Evolutionary conservation across 257 asterid genomes (phyloP).

Genomic region (Solanum chilense): DNA sequence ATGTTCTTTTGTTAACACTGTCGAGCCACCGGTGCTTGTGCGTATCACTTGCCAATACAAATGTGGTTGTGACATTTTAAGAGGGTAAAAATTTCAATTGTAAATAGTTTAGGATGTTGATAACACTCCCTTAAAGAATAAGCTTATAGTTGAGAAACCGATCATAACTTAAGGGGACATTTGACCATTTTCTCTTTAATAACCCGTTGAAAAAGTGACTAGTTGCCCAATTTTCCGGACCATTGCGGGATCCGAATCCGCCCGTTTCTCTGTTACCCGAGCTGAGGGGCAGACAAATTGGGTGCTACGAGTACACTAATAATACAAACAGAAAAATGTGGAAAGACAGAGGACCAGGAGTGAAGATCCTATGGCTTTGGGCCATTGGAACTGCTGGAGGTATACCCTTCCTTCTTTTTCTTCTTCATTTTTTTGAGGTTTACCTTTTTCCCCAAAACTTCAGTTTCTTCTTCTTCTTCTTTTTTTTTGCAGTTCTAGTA

Average conservation of each 20-base stretch:
- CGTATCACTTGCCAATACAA: no score
- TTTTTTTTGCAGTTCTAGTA: slow-evolving; percentile 34
- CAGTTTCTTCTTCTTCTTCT: neutral
- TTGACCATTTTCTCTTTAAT: no score
- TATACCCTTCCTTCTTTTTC: neutral
- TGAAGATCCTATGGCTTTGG: slow-evolving; percentile 85
- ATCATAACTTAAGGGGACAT: no score
- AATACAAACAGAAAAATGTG: slow-evolving; percentile 21
- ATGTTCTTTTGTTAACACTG: no score
- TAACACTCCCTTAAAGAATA: no score
- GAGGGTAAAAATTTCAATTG: no score
- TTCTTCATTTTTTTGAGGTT: neutral
- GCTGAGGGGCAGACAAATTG: neutral
- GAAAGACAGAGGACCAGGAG: slow-evolving; percentile 77
- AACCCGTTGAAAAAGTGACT: neutral
- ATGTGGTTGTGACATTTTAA: no score
- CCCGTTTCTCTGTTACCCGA: neutral
- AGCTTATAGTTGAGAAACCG: accelerated
- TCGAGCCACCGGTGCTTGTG: no score
- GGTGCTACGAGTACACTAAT: neutral
- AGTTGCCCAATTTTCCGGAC: neutral
- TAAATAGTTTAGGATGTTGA: no score
- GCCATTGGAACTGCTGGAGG: slow-evolving; percentile 85
- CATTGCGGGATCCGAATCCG: neutral
- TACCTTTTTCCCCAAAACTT: neutral